Base-by-base conservation (phyloP, 805 yeast genomes). In the Myxozyma melibiosi region DNA sequence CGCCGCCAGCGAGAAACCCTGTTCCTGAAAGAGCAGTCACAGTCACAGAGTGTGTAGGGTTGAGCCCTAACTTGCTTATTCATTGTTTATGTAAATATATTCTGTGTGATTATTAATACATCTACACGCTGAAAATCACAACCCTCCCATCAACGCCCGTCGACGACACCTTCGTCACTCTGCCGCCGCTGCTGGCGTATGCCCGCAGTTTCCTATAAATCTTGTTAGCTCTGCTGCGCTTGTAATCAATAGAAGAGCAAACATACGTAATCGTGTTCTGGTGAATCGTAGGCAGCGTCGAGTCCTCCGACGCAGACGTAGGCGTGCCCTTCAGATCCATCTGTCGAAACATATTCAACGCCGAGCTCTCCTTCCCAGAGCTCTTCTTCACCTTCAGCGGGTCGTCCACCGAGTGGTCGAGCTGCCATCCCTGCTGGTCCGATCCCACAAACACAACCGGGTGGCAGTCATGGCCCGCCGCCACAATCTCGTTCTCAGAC, bases 121-220 rank as follows among this genome's bases (percentile, higher is more conserved):
- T 14, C 22, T 71, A 82, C 51, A 79, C 78, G 51, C 76, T 75
- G 71, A 88, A 92, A 48, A 92, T 78, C 40, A 91, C 98, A 51
- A 92, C 81, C 70, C 86, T 87, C 53, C 99, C 98, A 70, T 94
- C 99, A 57, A 88, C 83, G 55, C 97, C 97, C 57, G 90, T 84
- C 14, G 90, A 77, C 11, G 89, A 83, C 61, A 84, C 77, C 72
- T 81, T 78, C 43, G 84, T 75, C 34, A 87, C 81, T 25, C 78
- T 78, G 34, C 67, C 68, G 38, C 82, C 82, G 30, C 71, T 72
- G 6, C 76, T 65, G 34, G 74, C 75, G 54, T 75, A 80, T 34
- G 81, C 74, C 66, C 80, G 78, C 53, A 89, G 73, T 55, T 49
- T 60, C 13, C 61, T 57, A 28, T 11, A 27, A 14, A 24, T 16